phyloP scores from a whole-genome alignment of 805 yeast species.

The Lachancea sp. region DNA sequence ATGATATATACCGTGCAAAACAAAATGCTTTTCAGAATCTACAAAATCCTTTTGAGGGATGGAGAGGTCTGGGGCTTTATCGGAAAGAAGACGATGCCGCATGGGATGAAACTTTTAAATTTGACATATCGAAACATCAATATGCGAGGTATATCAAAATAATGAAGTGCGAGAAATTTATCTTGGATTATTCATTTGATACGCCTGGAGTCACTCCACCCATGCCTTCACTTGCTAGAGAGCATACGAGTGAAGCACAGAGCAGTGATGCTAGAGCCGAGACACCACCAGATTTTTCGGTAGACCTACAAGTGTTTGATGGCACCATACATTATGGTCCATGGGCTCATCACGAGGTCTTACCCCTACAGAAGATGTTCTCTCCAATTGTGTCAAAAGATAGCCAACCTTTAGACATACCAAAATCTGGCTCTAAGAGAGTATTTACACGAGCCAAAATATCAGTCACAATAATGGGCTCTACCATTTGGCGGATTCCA shows the following conservation, averaged over 20 bases:
- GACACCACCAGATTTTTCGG: constrained; percentile 52
- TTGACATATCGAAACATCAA: constrained; percentile 44
- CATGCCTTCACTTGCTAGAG: constrained; percentile 28
- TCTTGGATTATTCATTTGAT: constrained; percentile 63
- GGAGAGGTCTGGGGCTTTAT: constrained; percentile 74
- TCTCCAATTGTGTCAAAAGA: constrained; percentile 65
- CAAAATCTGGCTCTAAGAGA: constrained; percentile 48
- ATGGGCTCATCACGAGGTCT: constrained; percentile 87
- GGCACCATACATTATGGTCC: constrained; percentile 84
- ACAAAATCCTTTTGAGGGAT: constrained; percentile 33
- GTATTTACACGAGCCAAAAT: constrained; percentile 51
- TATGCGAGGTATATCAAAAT: constrained; percentile 77
- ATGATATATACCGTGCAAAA: constrained; percentile 1
- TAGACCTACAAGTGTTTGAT: constrained; percentile 50
- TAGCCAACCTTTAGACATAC: constrained; percentile 37
- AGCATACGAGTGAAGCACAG: constrained; percentile 36
- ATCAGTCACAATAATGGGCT: constrained; percentile 54
- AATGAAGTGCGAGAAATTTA: constrained; percentile 50
- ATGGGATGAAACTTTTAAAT: constrained; percentile 27
- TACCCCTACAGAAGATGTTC: constrained; percentile 54
- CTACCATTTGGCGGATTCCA: constrained; percentile 67
- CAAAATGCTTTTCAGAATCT: not conserved
- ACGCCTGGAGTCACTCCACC: constrained; percentile 58
- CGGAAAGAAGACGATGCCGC: constrained; percentile 24
- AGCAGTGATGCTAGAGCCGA: constrained; percentile 46